Evolutionary conservation across 225 moss, liverwort and hornwort genomes (phyloP).

Genomic region (Marchantia polymorpha): DNA sequence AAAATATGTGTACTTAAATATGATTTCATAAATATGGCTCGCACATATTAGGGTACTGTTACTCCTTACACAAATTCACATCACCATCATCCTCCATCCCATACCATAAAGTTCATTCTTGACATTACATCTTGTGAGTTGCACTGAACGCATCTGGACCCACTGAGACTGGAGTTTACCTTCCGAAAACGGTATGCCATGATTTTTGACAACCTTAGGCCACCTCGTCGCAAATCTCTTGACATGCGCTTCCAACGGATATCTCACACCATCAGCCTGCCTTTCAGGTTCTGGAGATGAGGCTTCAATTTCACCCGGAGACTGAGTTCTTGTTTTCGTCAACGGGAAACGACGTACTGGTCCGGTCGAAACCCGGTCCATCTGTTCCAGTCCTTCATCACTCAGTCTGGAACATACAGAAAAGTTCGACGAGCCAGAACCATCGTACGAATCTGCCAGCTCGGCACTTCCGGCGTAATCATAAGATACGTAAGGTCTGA

Average conservation of each 20-base stretch:
- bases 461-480: neutral
- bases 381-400: neutral
- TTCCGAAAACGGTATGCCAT: constrained; percentile 5
- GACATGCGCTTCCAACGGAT: neutral
- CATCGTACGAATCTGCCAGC: constrained; percentile 18
- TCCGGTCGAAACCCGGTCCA: neutral
- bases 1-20: too few relatives aligned
- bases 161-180: neutral
- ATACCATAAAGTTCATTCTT: neutral
- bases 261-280: neutral
- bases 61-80: too few relatives aligned
- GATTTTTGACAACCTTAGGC: neutral
- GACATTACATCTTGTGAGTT: neutral
- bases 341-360: neutral
- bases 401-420: neutral
- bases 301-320: constrained; percentile 6
- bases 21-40: too few relatives aligned
- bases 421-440: constrained; percentile 15
- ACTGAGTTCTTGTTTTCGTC: neutral
- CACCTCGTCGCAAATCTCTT: neutral
- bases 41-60: too few relatives aligned
- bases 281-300: neutral
- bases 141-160: neutral
- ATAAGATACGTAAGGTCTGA: neutral
- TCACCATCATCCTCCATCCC: too few relatives aligned